Percentiles rank a stretch among this genome's conserved stretches.
These are phyloP conservation scores for Tricholoma furcatifolium DNA, from an alignment of 768 basidiomycete genomes.

Conservation along the genomic window DNA sequence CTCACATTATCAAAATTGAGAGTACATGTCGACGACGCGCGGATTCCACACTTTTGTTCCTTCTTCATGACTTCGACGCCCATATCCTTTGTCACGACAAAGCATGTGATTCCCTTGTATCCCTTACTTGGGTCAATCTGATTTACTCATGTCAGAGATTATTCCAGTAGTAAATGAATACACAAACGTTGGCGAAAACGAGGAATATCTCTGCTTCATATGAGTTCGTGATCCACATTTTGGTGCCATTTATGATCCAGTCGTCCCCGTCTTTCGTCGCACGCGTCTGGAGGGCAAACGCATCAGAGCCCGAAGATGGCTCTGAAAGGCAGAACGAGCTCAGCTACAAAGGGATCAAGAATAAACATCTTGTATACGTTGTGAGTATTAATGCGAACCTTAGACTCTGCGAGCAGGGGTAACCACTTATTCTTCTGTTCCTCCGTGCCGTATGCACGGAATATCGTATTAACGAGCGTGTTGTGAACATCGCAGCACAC, in stretches of 20 bases:
- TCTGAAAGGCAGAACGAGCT: constrained; percentile 97
- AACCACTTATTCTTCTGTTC: constrained; percentile 89
- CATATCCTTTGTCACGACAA: constrained; percentile 94
- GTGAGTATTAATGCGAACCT: constrained; percentile 44
- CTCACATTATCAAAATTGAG: constrained; percentile 94
- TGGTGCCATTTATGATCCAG: constrained; percentile 93
- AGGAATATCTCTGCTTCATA: constrained; percentile 89
- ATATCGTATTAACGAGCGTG: constrained; percentile 93
- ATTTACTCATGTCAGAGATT: neutral
- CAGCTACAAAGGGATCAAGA: constrained; percentile 52
- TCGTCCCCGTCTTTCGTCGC: constrained; percentile 84
- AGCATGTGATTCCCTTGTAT: constrained; percentile 99
- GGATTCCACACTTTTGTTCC: constrained; percentile 97
- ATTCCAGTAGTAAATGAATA: neutral
- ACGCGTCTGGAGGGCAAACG: constrained; percentile 93
- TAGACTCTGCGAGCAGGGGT: constrained; percentile 74
- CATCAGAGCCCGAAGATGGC: constrained; percentile 90
- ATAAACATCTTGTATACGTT: neutral
- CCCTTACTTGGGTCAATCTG: constrained; percentile 87
- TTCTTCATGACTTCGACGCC: constrained; percentile 97
- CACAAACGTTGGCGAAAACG: constrained; percentile 88
- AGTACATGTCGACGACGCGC: constrained; percentile 93
- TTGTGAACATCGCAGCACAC: constrained; percentile 99
- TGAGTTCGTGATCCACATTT: constrained; percentile 99
- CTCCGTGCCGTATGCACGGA: constrained; percentile 81